Conservation (phyloP, 139 green algal genomes). For the Spirogloea muscicola region DNA sequence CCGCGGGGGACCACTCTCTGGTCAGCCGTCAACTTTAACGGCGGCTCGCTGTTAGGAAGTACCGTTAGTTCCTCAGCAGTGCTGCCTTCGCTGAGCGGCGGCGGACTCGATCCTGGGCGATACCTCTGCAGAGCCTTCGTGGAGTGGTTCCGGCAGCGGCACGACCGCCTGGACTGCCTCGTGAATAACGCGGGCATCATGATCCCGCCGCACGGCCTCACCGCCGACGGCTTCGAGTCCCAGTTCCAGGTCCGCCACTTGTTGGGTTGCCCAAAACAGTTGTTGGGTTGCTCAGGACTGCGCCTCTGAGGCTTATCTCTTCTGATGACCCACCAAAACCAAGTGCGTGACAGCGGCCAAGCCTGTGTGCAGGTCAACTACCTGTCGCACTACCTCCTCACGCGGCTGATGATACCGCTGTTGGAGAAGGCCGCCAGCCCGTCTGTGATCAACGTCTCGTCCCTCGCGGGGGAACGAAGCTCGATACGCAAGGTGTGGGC, state of each 20-base stretch:
- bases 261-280: neutral
- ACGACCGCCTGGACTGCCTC: constrained; percentile 10
- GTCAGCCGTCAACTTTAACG: neutral
- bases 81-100: no score
- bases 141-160: neutral
- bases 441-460: constrained; percentile 31
- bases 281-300: neutral
- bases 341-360: neutral
- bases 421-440: constrained; percentile 6
- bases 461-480: constrained; percentile 14
- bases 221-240: constrained; percentile 29
- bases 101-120: no score
- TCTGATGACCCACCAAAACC: neutral
- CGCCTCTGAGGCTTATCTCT: neutral
- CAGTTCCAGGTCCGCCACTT: constrained; percentile 21
- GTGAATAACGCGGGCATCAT: constrained; percentile 45
- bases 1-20: neutral
- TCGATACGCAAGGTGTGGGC: constrained; percentile 3
- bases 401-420: constrained; percentile 5
- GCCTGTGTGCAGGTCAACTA: constrained; percentile 24
- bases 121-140: constrained; percentile 27
- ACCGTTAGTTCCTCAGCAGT: neutral
- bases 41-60: neutral
- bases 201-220: constrained; percentile 13
- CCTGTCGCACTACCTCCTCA: constrained; percentile 32